A percentile compares a stretch with the other conserved stretches of the same genome.
Evolutionary conservation across 2,329 filamentous ascomycete genomes (phyloP).

Genomic region (Penicillium sp.): DNA sequence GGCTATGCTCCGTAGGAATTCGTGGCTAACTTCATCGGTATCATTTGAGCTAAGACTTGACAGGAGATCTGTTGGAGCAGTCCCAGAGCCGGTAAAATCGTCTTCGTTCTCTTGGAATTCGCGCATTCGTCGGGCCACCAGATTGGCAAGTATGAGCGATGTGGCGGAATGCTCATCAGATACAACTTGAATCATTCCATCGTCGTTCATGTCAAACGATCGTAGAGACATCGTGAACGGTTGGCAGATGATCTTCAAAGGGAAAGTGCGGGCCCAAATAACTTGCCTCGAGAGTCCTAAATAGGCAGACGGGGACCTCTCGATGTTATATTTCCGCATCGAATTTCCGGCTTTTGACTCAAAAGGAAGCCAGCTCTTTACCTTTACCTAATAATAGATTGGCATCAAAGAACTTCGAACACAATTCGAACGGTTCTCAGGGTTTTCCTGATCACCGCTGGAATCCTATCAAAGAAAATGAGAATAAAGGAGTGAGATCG

Average conservation of each 20-base stretch:
- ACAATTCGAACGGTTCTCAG: neutral
- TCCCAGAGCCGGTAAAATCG: neutral
- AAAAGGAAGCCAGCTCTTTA: neutral
- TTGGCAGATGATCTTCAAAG: neutral
- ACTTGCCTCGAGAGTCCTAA: neutral
- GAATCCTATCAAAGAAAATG: neutral
- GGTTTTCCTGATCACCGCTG: neutral
- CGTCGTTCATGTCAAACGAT: neutral
- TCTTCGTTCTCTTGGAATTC: neutral
- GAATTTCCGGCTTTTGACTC: too few relatives aligned
- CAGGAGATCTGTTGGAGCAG: neutral
- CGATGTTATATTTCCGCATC: neutral
- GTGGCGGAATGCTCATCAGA: neutral
- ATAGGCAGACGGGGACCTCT: neutral
- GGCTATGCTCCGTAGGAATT: neutral
- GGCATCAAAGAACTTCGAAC: neutral
- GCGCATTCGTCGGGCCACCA: slow-evolving; percentile 1
- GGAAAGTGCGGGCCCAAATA: neutral
- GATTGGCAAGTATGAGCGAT: neutral
- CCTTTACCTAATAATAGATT: neutral
- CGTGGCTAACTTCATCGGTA: neutral
- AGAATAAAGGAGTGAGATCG: neutral
- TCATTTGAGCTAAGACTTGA: neutral
- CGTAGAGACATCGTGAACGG: neutral
- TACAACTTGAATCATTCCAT: neutral